Base-by-base conservation (phyloP, 352 stramenopile species). In the Phytophthora sansomeana region DNA sequence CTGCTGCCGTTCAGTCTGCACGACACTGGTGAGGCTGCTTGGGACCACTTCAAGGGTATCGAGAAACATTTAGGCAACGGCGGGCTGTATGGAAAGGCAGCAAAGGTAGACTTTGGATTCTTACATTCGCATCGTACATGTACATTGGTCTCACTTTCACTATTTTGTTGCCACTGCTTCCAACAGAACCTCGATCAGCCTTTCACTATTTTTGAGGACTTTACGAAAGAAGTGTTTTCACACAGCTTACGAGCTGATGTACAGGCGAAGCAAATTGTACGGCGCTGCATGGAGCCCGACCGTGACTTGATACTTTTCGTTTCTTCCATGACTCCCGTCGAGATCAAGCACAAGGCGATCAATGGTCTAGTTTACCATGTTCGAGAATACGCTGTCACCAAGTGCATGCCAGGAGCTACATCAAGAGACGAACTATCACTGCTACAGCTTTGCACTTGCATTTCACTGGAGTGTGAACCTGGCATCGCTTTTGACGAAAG, bases 401-500 rank as follows among this genome's bases (percentile, higher is more conserved):
- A 69, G 44, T 66, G 55, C 32, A 44, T 72, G 5, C 52, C 26
- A 13, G 26, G 35, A 1, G 72, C 72, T 17, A 53, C 35, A n/a
- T 3, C 41, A 9, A 46, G 29, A 21, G 17, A 41, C 8, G 67
- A 79, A 14, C 59, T 67, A 21, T 70, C 74, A 24, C 69, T 86
- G 14, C 63, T 90, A 29, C 74, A 87, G 59, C 74, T 72, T 44
- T 83, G 68, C 55, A 67, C 71, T 10, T 66, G 82, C 17, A 69
- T 81, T 38, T 81, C 75, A 16, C 67, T 77, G n/a, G 67, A 87
- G 52, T 73, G 74, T 26, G 70, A 38, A 5, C 47, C 67, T 42
- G 61, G 64, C 19, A 36, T 44, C 39, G 36, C 50, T 32, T 50
- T 69, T 33, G 51, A 71, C n/a, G 24, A 70, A 35, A 49, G 24